Conservation (phyloP, 2,329 filamentous ascomycete genomes). For the Claviceps sp. region DNA sequence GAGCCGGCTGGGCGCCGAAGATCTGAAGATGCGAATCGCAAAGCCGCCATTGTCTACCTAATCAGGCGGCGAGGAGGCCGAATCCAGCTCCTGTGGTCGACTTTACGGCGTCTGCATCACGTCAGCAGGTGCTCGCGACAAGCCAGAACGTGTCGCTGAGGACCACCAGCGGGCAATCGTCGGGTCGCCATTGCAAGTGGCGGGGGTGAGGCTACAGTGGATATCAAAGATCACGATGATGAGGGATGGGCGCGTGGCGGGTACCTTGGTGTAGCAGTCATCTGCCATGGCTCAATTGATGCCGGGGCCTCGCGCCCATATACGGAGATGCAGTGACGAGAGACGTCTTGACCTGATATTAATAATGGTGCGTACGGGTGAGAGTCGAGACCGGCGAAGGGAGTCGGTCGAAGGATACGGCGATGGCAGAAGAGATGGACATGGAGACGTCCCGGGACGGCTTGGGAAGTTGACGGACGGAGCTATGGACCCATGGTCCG, state of each 20-base stretch:
- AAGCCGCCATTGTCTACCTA: conserved; percentile 30
- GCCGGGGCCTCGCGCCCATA: conserved; percentile 30
- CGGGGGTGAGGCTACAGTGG: conserved; percentile 1
- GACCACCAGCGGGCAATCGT: neutral
- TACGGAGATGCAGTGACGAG: conserved; percentile 12
- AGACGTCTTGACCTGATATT: neutral
- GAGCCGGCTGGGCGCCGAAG: conserved; percentile 38
- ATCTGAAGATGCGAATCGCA: conserved; percentile 32
- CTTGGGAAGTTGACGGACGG: conserved; percentile 6
- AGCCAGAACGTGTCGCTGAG: neutral
- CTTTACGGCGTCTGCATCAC: conserved; percentile 27
- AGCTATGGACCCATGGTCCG: neutral
- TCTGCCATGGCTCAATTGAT: conserved; percentile 36
- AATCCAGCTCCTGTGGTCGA: conserved; percentile 22
- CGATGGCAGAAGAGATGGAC: neutral
- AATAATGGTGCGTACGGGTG: neutral
- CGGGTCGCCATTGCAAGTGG: neutral
- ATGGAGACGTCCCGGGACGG: conserved; percentile 1
- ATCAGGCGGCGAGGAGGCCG: conserved; percentile 14
- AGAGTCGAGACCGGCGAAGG: neutral
- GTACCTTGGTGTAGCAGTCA: conserved; percentile 30
- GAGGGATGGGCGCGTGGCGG: conserved; percentile 10
- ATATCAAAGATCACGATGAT: neutral
- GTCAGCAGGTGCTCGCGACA: conserved; percentile 4
- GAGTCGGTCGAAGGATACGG: neutral